A percentile compares a stretch with the other conserved stretches of the same genome.
Conservation (phyloP, 257 asterid genomes). For the Datura wrightii region DNA sequence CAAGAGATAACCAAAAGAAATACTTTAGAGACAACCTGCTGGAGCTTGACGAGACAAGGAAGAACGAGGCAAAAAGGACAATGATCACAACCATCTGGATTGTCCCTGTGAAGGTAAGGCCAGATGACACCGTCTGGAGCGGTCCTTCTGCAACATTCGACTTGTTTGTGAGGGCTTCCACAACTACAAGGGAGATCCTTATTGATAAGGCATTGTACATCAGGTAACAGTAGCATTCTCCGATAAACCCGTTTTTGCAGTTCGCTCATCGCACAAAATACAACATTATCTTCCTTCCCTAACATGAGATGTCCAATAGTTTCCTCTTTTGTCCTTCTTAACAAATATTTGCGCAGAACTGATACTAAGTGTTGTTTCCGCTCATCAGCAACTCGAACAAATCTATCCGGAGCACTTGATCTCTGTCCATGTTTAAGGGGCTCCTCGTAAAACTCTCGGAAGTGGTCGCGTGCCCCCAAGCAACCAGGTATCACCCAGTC, state of each 20-base stretch:
- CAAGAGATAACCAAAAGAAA: slow-evolving; percentile 30
- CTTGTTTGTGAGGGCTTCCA: slow-evolving; percentile 94
- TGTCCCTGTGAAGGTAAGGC: slow-evolving; percentile 88
- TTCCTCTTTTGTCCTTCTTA: slow-evolving; percentile 95
- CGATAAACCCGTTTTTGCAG: slow-evolving; percentile 86
- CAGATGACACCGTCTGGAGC: slow-evolving; percentile 83
- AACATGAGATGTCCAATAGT: slow-evolving; percentile 96
- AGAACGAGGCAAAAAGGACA: slow-evolving; percentile 98
- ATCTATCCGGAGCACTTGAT: slow-evolving; percentile 82
- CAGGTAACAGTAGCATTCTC: slow-evolving; percentile 82
- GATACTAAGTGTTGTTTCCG: slow-evolving; percentile 78
- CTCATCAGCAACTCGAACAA: slow-evolving; percentile 77
- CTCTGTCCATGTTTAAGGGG: slow-evolving; percentile 98
- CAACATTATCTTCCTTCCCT: slow-evolving; percentile 97
- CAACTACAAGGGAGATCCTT: slow-evolving; percentile 91
- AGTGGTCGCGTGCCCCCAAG: slow-evolving; percentile 91
- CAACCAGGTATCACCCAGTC: slow-evolving; percentile 88
- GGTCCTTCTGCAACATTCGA: slow-evolving; percentile 80
- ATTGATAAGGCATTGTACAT: slow-evolving; percentile 82
- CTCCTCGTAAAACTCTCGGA: slow-evolving; percentile 90
- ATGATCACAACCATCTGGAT: slow-evolving; percentile 90
- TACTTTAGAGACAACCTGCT: slow-evolving; percentile 64
- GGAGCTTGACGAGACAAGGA: slow-evolving; percentile 93
- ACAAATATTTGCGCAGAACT: slow-evolving; percentile 72
- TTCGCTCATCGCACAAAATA: slow-evolving; percentile 92